phyloP scores from a whole-genome alignment of 768 basidiomycete genomes.

The Boletus coccyginus region DNA sequence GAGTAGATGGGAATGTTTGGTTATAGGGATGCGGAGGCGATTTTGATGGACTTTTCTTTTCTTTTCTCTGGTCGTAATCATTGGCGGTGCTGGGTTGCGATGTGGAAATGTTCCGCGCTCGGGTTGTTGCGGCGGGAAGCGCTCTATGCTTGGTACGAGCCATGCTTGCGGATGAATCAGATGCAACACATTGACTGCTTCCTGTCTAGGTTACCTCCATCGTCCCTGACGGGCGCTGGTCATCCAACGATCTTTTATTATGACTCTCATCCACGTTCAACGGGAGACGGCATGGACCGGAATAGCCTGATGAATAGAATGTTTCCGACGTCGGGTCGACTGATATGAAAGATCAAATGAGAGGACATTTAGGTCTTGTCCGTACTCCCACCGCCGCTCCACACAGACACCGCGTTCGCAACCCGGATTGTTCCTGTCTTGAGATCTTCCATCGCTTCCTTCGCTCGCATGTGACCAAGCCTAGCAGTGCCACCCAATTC shows the following conservation, averaged over 20 bases:
- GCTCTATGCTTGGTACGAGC: conserved; percentile 14
- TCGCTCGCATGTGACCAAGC: neutral
- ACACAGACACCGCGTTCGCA: neutral
- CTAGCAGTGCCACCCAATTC: neutral
- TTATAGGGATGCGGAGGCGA: conserved; percentile 1
- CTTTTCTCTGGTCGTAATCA: conserved; percentile 1
- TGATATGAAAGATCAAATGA: neutral
- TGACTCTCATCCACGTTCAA: neutral
- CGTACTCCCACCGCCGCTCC: neutral
- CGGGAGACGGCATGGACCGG: neutral
- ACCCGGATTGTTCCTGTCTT: neutral
- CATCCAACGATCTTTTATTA: neutral
- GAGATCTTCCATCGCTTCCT: neutral
- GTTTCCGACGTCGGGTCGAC: neutral
- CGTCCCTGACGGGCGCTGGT: neutral
- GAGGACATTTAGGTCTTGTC: neutral
- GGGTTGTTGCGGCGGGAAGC: neutral
- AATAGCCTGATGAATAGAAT: conserved; percentile 10
- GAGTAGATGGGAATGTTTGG: conserved; percentile 7
- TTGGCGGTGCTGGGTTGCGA: neutral
- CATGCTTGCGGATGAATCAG: neutral
- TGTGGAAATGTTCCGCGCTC: neutral
- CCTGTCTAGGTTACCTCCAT: conserved; percentile 3
- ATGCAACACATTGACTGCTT: conserved; percentile 3
- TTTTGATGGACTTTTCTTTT: conserved; percentile 5